Percentiles rank a stretch among this genome's conserved stretches.
These are phyloP conservation scores for Penicillium glabrum DNA, from an alignment of 2,329 filamentous ascomycete species.

Conservation along the genomic window DNA sequence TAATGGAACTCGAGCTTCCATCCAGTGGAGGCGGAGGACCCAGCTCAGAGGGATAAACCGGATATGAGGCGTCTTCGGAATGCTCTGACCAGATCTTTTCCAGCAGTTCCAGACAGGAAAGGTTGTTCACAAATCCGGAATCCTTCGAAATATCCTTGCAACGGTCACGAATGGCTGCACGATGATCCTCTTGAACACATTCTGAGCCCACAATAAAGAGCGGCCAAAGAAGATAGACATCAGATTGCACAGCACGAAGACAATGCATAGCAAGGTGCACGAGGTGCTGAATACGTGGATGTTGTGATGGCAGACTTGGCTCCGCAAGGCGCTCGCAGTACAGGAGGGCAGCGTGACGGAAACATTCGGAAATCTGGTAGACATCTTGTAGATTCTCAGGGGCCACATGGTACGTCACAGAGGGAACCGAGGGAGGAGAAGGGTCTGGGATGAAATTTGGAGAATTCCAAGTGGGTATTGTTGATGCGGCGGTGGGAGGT, in stretches of 20 bases:
- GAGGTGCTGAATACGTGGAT: constrained; percentile 78
- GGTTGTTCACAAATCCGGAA: constrained; percentile 91
- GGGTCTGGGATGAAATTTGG: constrained; percentile 30
- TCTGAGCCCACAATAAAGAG: constrained; percentile 88
- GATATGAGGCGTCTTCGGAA: constrained; percentile 23
- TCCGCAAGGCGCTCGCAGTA: constrained; percentile 86
- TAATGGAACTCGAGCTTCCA: constrained; percentile 9
- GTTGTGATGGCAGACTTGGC: constrained; percentile 69
- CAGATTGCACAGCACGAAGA: constrained; percentile 73
- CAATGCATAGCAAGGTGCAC: constrained; percentile 82
- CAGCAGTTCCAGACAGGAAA: constrained; percentile 78
- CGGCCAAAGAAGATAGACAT: constrained; percentile 93
- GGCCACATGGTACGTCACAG: constrained; percentile 38
- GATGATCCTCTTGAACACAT: constrained; percentile 77
- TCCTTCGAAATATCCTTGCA: constrained; percentile 85
- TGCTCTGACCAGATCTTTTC: constrained; percentile 74
- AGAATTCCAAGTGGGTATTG: constrained; percentile 13
- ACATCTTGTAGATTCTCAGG: constrained; percentile 70
- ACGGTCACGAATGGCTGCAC: constrained; percentile 73
- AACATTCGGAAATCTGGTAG: constrained; percentile 81
- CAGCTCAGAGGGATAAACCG: constrained; percentile 20
- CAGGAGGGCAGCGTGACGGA: constrained; percentile 83
- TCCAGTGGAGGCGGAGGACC: constrained; percentile 15
- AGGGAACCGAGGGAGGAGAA: constrained; percentile 25
- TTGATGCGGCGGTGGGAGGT: constrained; percentile 17